Evolutionary conservation across 2,329 filamentous ascomycete species (phyloP).

Genomic region (Exophiala xenobiotica): DNA sequence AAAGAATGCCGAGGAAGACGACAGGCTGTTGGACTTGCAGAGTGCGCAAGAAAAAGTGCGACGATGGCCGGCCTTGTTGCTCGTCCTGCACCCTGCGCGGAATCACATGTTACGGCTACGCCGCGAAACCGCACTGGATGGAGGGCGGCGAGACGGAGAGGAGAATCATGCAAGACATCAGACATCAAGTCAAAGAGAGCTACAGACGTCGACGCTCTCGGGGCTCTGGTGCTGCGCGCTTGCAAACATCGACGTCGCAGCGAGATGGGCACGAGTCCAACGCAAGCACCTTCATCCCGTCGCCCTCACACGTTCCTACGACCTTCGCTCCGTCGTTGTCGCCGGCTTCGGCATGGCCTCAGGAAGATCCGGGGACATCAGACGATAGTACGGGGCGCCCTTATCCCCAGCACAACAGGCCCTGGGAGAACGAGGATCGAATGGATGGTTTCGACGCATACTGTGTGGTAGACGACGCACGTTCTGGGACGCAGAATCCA

Average conservation of each 20-base stretch:
- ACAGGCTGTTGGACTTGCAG: slow-evolving; percentile 9
- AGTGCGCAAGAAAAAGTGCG: slow-evolving; percentile 8
- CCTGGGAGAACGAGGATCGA: neutral
- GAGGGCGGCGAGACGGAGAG: slow-evolving; percentile 2
- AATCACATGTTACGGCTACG: slow-evolving; percentile 7
- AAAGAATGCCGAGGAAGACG: slow-evolving; percentile 6
- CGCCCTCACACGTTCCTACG: neutral
- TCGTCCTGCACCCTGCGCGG: slow-evolving; percentile 2
- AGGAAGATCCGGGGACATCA: neutral
- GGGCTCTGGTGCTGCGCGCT: neutral
- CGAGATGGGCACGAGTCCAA: neutral
- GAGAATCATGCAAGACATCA: neutral
- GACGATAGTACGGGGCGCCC: neutral
- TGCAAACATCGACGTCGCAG: neutral
- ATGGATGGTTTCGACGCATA: neutral
- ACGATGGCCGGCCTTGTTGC: slow-evolving; percentile 3
- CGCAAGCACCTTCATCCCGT: neutral
- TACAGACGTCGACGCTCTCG: slow-evolving; percentile 1
- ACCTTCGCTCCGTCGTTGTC: neutral
- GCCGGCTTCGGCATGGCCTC: neutral
- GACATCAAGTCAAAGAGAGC: slow-evolving; percentile 5
- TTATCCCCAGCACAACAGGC: neutral
- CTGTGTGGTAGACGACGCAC: neutral
- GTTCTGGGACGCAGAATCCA: neutral
- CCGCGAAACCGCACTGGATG: slow-evolving; percentile 4